Evolutionary conservation across 371 early-diverging fungal species (phyloP).

Genomic region (Thermomucor indicae-seudaticae): DNA sequence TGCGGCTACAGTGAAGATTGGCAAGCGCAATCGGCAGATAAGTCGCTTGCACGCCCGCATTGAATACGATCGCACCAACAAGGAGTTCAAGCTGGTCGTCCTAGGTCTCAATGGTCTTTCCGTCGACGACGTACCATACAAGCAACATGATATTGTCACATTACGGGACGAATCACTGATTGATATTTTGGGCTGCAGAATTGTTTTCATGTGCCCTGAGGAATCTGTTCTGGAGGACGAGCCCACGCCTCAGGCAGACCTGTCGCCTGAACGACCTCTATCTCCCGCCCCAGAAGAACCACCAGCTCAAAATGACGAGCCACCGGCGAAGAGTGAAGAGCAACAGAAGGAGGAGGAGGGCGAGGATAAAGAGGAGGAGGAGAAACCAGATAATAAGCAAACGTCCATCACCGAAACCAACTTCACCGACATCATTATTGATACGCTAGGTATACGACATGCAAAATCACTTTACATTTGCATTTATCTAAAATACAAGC

Average conservation of each 20-base stretch:
- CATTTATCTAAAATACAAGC: neutral
- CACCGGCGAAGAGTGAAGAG: neutral
- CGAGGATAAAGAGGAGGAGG: neutral
- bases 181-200: conserved; percentile 31
- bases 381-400: neutral
- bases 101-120: conserved; percentile 53
- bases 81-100: conserved; percentile 46
- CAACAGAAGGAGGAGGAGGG: neutral
- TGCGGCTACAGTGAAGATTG: conserved; percentile 52
- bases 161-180: conserved; percentile 29
- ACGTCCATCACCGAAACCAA: neutral
- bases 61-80: conserved; percentile 21
- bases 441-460: conserved; percentile 33
- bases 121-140: conserved; percentile 29
- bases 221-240: neutral
- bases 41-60: conserved; percentile 58
- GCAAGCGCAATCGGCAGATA: conserved; percentile 54
- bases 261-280: neutral
- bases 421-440: conserved; percentile 43
- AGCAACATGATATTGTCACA: conserved; percentile 25
- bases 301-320: neutral
- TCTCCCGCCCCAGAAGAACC: conserved; percentile 1
- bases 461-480: neutral
- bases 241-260: neutral
- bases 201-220: conserved; percentile 9